Base-by-base conservation (phyloP, 306 rosid species). In the Inga leiocalycina region DNA sequence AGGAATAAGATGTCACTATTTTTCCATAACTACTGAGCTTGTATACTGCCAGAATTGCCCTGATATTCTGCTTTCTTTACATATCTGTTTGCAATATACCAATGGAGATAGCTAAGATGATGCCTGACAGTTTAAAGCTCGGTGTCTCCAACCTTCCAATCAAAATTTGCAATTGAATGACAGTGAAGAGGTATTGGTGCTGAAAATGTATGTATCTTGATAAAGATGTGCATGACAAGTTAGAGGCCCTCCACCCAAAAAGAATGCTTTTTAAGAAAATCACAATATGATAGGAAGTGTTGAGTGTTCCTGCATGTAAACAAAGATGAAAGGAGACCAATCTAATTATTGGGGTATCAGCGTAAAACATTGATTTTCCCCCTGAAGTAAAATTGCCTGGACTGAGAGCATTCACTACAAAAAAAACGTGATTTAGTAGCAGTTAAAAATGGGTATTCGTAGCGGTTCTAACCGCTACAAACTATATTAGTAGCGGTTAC, bases 81-180 rank as follows among this genome's bases (percentile, higher is more conserved):
- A 75, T 88, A 96, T 97, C 98, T 86, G 98, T 92, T 85, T 94
- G 88, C 76, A 96, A 89, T 86, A 96, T 90, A 85, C 99, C 98
- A 75, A 89, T 30, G 76, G 94, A 96, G 83, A 96, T 96, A 22
- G 93, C 65, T 68, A 90, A 69, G 71, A 96, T 96, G 82, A 96
- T 96, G 88, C 98, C 99, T 1, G 97, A 91, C 66, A 96, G 93
- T 90, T 84, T 93, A 76, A 87, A 34, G 84, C 99, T 96, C 34
- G 97, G 94, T 65, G 89, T 75, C 91, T 96, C 99, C 99, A 96
- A 94, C 93, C 98, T 96, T 88, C 68, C 78, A 85, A 77, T 76
- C 70, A 81, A 83, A 68, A 22, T 77, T 86, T 66, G 71, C 56
- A 78, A 85, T 79, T 87, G 77, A 83, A 70, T 52, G n/a, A 39